These are phyloP conservation scores for Alternaria gansuensis DNA, from an alignment of 2,329 filamentous ascomycete genomes.

Conservation along the genomic window DNA sequence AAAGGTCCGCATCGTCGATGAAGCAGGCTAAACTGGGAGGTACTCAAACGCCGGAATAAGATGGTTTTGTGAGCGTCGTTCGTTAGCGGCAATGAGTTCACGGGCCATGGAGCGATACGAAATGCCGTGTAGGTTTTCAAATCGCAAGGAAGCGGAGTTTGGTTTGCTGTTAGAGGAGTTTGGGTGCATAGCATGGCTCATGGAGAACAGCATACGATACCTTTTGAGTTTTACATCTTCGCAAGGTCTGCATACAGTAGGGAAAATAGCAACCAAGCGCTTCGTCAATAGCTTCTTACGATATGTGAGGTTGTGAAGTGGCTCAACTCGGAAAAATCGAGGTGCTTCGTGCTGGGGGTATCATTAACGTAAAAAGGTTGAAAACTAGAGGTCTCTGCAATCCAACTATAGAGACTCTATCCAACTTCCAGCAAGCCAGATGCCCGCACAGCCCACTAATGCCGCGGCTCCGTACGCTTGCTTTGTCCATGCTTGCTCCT, in stretches of 20 bases:
- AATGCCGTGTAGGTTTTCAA: not conserved
- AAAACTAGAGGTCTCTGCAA: not conserved
- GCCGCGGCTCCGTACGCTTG: constrained; percentile 53
- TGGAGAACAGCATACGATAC: constrained; percentile 17
- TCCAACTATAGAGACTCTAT: constrained; percentile 42
- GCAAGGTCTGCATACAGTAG: not conserved
- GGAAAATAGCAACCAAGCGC: not conserved
- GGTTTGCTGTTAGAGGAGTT: constrained; percentile 3
- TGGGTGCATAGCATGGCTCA: constrained; percentile 10
- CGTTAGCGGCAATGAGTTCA: not conserved
- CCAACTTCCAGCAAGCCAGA: constrained; percentile 55
- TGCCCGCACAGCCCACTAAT: constrained; percentile 51
- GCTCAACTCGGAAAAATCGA: not conserved
- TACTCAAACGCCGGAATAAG: not conserved
- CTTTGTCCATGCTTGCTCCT: constrained; percentile 53
- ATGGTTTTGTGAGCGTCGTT: not conserved
- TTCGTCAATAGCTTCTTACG: not conserved
- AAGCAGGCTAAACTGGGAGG: too few relatives aligned
- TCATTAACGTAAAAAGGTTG: constrained; percentile 10
- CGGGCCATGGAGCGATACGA: not conserved
- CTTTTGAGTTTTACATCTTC: not conserved
- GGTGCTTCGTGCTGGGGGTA: constrained; percentile 14
- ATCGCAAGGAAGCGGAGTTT: not conserved
- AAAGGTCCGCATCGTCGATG: too few relatives aligned
- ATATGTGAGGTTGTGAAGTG: not conserved